These are phyloP conservation scores for Lepidium aucheri DNA, from an alignment of 345 rosid genomes.

Conservation along the genomic window DNA sequence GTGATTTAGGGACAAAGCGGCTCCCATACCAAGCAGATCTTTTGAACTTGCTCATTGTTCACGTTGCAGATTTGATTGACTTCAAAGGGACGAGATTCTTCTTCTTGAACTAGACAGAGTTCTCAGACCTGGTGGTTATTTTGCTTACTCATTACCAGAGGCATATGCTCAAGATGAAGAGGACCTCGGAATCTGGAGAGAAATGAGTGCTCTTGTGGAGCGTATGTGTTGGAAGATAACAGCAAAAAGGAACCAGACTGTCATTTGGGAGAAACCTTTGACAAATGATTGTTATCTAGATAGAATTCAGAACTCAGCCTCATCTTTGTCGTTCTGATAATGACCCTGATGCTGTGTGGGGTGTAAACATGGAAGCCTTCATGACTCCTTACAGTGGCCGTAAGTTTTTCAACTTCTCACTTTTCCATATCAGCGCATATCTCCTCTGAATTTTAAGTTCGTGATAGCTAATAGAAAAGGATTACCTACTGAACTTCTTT, in stretches of 20 bases:
- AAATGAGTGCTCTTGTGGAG: slow-evolving; percentile 81
- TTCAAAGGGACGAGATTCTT: slow-evolving; percentile 83
- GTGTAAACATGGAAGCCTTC: slow-evolving; percentile 81
- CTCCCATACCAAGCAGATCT: slow-evolving; percentile 94
- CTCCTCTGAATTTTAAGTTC: neutral
- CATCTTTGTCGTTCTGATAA: slow-evolving; percentile 70
- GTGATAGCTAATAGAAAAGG: neutral
- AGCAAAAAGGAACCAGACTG: slow-evolving; percentile 78
- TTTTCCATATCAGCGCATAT: neutral
- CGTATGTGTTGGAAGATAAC: slow-evolving; percentile 96
- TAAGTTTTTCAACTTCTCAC: slow-evolving; percentile 34
- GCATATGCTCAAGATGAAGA: slow-evolving; percentile 96
- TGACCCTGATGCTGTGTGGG: slow-evolving; percentile 82
- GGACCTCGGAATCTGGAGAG: slow-evolving; percentile 80
- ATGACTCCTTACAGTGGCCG: slow-evolving; percentile 64
- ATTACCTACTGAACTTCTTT: neutral
- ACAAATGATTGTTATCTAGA: slow-evolving; percentile 72
- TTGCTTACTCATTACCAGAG: slow-evolving; percentile 94
- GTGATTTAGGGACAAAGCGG: slow-evolving; percentile 86
- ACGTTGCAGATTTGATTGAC: slow-evolving; percentile 95
- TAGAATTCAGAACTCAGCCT: slow-evolving; percentile 71
- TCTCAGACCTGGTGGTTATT: slow-evolving; percentile 90
- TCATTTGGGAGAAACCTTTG: slow-evolving; percentile 79
- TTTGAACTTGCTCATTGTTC: slow-evolving; percentile 94
- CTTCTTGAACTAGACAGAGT: slow-evolving; percentile 89